Percentiles rank a stretch among this genome's conserved stretches.
Evolutionary conservation across 306 rosid genomes (phyloP).

Genomic region (Adenanthera pavonina): DNA sequence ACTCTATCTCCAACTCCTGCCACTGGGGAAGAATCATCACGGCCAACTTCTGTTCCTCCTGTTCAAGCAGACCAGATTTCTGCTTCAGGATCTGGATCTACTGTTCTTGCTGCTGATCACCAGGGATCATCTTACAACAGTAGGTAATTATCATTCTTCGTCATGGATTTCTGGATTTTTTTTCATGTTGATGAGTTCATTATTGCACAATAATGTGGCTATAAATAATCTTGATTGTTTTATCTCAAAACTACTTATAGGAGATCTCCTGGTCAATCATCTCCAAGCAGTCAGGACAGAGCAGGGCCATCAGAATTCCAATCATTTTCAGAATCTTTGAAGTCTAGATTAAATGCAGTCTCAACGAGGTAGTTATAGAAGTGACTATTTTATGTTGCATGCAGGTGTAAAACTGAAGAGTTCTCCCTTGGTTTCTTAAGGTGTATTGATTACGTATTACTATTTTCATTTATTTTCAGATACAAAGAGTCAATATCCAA

Average conservation of each 20-base stretch:
- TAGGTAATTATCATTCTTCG: conserved; percentile 48
- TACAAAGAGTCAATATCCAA: conserved; percentile 95
- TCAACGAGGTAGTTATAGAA: conserved; percentile 67
- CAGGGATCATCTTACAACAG: conserved; percentile 61
- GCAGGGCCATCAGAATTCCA: conserved; percentile 95
- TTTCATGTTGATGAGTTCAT: conserved; percentile 7
- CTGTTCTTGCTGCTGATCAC: conserved; percentile 45
- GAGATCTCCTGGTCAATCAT: conserved; percentile 70
- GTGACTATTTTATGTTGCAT: conserved; percentile 14
- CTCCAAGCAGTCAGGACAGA: conserved; percentile 78
- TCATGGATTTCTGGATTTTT: conserved; percentile 23
- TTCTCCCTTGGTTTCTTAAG: conserved; percentile 27
- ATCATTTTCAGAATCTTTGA: conserved; percentile 87
- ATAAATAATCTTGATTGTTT: conserved; percentile 8
- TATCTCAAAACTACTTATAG: conserved; percentile 37
- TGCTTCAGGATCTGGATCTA: conserved; percentile 72
- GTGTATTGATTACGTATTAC: background rate
- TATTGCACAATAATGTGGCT: background rate
- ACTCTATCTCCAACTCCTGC: conserved; percentile 51
- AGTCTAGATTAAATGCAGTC: conserved; percentile 83
- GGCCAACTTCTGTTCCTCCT: conserved; percentile 48
- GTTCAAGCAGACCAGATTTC: conserved; percentile 58
- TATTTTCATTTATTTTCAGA: conserved; percentile 47
- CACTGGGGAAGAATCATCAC: conserved; percentile 68
- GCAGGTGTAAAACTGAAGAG: conserved; percentile 12